Base-by-base conservation (phyloP, 2,329 filamentous ascomycete genomes). In the Venturia aucupariae region DNA sequence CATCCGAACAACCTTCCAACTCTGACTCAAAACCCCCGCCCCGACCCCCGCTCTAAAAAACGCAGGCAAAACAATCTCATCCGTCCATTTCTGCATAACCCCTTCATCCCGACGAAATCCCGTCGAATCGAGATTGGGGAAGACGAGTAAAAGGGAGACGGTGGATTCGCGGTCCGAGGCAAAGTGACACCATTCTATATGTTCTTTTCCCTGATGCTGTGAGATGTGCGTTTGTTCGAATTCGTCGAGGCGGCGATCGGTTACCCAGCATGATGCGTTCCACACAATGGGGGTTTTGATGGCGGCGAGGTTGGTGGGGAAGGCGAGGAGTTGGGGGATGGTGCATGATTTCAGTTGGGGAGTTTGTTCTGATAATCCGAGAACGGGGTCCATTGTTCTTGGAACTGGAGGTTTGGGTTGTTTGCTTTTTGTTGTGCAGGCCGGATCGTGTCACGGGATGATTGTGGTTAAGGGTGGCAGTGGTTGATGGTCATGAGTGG, bases 161-260 rank as follows among this genome's bases (percentile, higher is more conserved):
- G 24, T 55, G 46, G 7, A 13, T 6, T 55, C 19, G 19, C 22
- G 42, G 19, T 63, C 62, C 2, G 62, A 55, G 1, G 62, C 62
- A 22, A 63, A 63, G 32, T 63, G 51, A 42, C 62, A 63, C 62
- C 62, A 63, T 63, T 63, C 62, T 15, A 63, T 59, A 42, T 63
- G 62, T 13, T 46, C 42, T 27, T 46, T 63, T 24, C 62, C 19
- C 32, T 63, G 62, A 19, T 63, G 62, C 5, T 6, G 17, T 3
- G 27, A 38, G 17, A 63, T 63, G 2, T 57, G 51, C 2, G 46
- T 3, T 41, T 63, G 46, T 27, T 63, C 62, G 48, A 63, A 63
- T 39, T 55, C 46, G 48, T 63, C 48, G 30, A 63, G 51, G 1
- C 62, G 30, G 2, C 51, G 62, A 19, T 57, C 35, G 2, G 62